A percentile compares a stretch with the other conserved stretches of the same genome.
Evolutionary conservation across 2,329 filamentous ascomycete species (phyloP).

Genomic region (Chrysoporthe deuterocubensis): DNA sequence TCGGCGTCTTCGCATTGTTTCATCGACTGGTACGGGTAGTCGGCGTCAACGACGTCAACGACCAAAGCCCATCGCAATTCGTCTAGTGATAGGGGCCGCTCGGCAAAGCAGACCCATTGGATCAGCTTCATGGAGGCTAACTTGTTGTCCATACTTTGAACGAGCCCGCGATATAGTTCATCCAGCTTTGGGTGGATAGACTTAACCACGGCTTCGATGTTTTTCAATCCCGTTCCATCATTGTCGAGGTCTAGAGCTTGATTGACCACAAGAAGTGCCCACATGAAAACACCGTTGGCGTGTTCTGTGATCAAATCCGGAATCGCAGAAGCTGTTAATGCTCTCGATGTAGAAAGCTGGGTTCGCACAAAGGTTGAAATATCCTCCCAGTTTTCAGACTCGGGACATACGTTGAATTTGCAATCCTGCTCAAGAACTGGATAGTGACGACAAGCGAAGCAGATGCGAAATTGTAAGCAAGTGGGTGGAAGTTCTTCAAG

Average conservation of each 20-base stretch:
- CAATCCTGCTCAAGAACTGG: slow-evolving; percentile 33
- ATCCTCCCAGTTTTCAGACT: slow-evolving; percentile 38
- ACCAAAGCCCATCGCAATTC: slow-evolving; percentile 40
- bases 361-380: slow-evolving; percentile 37
- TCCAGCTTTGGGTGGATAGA: slow-evolving; percentile 34
- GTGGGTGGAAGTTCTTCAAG: slow-evolving; percentile 30
- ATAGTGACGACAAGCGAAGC: slow-evolving; percentile 40
- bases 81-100: slow-evolving; percentile 32
- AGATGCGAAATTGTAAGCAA: slow-evolving; percentile 33
- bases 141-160: slow-evolving; percentile 28
- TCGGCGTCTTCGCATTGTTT: slow-evolving; percentile 28
- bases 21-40: slow-evolving; percentile 32
- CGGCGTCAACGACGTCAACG: slow-evolving; percentile 28
- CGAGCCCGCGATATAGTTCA: slow-evolving; percentile 34
- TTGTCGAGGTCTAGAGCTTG: slow-evolving; percentile 28
- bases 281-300: slow-evolving; percentile 42
- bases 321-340: slow-evolving; percentile 26
- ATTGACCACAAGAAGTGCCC: slow-evolving; percentile 40
- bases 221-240: slow-evolving; percentile 10
- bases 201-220: slow-evolving; percentile 34
- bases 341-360: slow-evolving; percentile 27
- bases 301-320: slow-evolving; percentile 30
- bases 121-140: slow-evolving; percentile 34
- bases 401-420: slow-evolving; percentile 35
- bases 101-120: slow-evolving; percentile 41